Conservation (phyloP, 108 stramenopile species). For the Skeletonema potamos region DNA sequence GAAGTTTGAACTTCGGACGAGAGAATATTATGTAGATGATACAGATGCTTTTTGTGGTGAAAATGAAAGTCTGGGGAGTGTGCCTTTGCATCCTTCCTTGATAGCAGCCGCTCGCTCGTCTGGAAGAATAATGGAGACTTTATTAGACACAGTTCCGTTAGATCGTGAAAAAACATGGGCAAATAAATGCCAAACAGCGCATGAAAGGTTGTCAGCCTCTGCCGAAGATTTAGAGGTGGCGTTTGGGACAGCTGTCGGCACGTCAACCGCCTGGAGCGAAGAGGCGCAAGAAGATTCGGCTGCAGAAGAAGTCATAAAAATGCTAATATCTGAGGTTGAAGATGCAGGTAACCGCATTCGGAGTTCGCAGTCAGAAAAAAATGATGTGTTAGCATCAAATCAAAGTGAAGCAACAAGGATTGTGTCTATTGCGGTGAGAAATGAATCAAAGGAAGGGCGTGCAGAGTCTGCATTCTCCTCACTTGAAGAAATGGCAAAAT, state of each 20-base stretch:
- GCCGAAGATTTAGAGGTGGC: slow-evolving; percentile 64
- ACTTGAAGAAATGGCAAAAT: slow-evolving; percentile 67
- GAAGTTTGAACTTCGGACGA: slow-evolving; percentile 51
- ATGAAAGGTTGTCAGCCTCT: slow-evolving; percentile 57
- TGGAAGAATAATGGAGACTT: slow-evolving; percentile 77
- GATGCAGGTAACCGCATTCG: slow-evolving; percentile 52
- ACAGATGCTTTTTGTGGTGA: neutral
- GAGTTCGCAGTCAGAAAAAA: slow-evolving; percentile 59
- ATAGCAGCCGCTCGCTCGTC: slow-evolving; percentile 71
- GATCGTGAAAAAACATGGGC: slow-evolving; percentile 80
- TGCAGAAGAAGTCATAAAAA: slow-evolving; percentile 64
- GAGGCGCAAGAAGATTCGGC: slow-evolving; percentile 58
- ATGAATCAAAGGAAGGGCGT: slow-evolving; percentile 21
- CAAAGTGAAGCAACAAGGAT: slow-evolving; percentile 68
- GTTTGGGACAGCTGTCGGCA: slow-evolving; percentile 58
- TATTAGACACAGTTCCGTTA: slow-evolving; percentile 85
- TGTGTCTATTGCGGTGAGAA: slow-evolving; percentile 57
- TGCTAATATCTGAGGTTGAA: slow-evolving; percentile 58
- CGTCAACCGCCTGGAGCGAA: slow-evolving; percentile 61
- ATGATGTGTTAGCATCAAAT: slow-evolving; percentile 60
- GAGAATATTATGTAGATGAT: neutral
- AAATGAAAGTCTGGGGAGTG: slow-evolving; percentile 48
- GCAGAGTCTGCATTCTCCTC: slow-evolving; percentile 71
- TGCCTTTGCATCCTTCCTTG: slow-evolving; percentile 68
- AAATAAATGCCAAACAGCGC: slow-evolving; percentile 68